A percentile compares a stretch with the other conserved stretches of the same genome.
Conservation (phyloP, 495 filamentous ascomycete species). For the Daldinia loculata region DNA sequence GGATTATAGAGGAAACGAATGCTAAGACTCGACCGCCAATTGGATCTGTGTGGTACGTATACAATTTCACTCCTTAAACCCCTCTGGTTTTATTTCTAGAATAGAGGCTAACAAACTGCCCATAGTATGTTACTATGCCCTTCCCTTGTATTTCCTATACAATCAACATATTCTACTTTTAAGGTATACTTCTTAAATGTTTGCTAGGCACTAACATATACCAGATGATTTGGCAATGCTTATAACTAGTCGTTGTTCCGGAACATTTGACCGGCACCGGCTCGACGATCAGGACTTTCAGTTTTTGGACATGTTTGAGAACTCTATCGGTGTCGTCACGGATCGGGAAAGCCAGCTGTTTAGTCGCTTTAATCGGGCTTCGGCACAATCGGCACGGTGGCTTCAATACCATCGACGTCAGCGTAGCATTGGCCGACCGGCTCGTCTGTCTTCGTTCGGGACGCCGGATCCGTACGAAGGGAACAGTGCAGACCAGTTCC, state of each 20-base stretch:
- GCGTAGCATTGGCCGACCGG: conserved; percentile 33
- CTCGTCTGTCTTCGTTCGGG: conserved; percentile 36
- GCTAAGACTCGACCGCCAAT: conserved; percentile 72
- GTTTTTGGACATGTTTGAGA: conserved; percentile 78
- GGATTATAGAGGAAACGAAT: conserved; percentile 76
- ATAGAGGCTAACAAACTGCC: conserved; percentile 8
- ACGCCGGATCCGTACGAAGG: conserved; percentile 15
- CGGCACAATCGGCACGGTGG: conserved; percentile 68
- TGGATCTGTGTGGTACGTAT: conserved; percentile 58
- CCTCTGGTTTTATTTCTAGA: background rate
- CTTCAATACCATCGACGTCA: conserved; percentile 66
- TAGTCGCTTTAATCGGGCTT: conserved; percentile 69
- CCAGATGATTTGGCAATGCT: conserved; percentile 68
- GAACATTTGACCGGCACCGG: conserved; percentile 70
- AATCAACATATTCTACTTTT: background rate
- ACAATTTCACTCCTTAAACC: background rate
- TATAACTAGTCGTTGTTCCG: conserved; percentile 71
- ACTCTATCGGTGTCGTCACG: conserved; percentile 69
- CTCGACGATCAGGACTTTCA: conserved; percentile 71
- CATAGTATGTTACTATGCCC: conserved; percentile 24
- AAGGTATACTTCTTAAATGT: background rate
- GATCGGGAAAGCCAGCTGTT: conserved; percentile 71
- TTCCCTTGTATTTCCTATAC: background rate
- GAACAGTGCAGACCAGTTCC: conserved; percentile 57
- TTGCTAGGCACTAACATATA: conserved; percentile 6